These are phyloP conservation scores for Arabis alpina DNA, from an alignment of 345 rosid genomes.

Conservation along the genomic window DNA sequence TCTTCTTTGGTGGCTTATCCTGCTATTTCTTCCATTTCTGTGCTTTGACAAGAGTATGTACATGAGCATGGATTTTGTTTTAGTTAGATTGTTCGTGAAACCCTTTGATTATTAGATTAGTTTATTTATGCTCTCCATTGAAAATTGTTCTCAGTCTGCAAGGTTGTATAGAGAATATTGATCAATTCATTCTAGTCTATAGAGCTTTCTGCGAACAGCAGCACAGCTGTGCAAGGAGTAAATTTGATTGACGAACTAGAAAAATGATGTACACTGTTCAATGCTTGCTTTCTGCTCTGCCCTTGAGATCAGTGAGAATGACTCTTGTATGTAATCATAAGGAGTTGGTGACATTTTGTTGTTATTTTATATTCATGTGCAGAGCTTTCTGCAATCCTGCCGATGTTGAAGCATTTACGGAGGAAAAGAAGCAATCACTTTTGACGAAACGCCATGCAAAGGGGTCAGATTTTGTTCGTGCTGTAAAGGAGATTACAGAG, in stretches of 20 bases:
- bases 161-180: constrained; percentile 1
- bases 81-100: neutral
- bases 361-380: constrained; percentile 33
- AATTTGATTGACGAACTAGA: constrained; percentile 13
- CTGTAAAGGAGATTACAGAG: constrained; percentile 87
- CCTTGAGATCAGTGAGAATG: neutral
- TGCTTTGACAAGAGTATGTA: neutral
- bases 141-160: constrained; percentile 11
- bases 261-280: neutral
- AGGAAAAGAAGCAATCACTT: constrained; percentile 93
- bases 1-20: neutral
- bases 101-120: neutral
- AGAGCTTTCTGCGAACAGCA: constrained; percentile 14
- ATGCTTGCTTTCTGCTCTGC: neutral
- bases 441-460: constrained; percentile 79
- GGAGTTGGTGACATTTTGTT: constrained; percentile 26
- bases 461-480: constrained; percentile 96
- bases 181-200: neutral
- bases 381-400: constrained; percentile 96
- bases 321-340: constrained; percentile 3
- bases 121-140: constrained; percentile 3
- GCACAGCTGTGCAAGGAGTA: constrained; percentile 7
- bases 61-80: neutral
- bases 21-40: constrained; percentile 4
- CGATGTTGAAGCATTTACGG: constrained; percentile 96